Evolutionary conservation across 352 stramenopile species (phyloP).

Genomic region (Phytophthora sp.): DNA sequence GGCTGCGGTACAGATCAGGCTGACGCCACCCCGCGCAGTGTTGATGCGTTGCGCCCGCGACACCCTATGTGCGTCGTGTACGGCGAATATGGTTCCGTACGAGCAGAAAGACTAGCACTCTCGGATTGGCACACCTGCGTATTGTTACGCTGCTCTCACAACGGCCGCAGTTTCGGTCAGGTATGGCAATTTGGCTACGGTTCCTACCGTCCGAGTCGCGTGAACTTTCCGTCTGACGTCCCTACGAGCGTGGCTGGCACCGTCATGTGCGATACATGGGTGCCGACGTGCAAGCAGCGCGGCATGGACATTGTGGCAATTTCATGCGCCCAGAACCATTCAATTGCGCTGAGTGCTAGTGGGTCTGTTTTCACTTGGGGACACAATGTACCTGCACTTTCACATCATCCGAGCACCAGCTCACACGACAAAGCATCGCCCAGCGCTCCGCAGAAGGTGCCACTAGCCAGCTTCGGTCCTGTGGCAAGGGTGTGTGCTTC

Average conservation of each 20-base stretch:
- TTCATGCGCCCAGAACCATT: slow-evolving; percentile 81
- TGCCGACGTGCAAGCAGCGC: slow-evolving; percentile 59
- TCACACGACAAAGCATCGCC: slow-evolving; percentile 25
- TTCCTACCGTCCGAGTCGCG: slow-evolving; percentile 67
- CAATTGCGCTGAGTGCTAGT: slow-evolving; percentile 68
- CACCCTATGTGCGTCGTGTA: slow-evolving; percentile 70
- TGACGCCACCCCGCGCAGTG: slow-evolving; percentile 56
- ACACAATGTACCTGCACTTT: slow-evolving; percentile 71
- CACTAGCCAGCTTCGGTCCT: slow-evolving; percentile 49
- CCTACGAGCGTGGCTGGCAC: slow-evolving; percentile 11
- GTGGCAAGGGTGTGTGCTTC: slow-evolving; percentile 70
- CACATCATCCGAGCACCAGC: slow-evolving; percentile 39
- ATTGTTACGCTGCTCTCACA: slow-evolving; percentile 60
- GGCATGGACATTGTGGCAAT: slow-evolving; percentile 67
- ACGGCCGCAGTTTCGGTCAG: slow-evolving; percentile 63
- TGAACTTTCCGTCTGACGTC: slow-evolving; percentile 54
- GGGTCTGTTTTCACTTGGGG: slow-evolving; percentile 82
- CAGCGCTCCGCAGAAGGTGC: slow-evolving; percentile 55
- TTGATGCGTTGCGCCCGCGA: slow-evolving; percentile 61
- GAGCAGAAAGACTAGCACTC: slow-evolving; percentile 57
- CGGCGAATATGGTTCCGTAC: slow-evolving; percentile 55
- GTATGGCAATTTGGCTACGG: slow-evolving; percentile 86
- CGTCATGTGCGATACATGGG: slow-evolving; percentile 64
- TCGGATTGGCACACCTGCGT: slow-evolving; percentile 81
- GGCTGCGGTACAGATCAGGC: slow-evolving; percentile 70